Conservation (phyloP, 768 basidiomycete species). For the Hypsizygus marmoreus region DNA sequence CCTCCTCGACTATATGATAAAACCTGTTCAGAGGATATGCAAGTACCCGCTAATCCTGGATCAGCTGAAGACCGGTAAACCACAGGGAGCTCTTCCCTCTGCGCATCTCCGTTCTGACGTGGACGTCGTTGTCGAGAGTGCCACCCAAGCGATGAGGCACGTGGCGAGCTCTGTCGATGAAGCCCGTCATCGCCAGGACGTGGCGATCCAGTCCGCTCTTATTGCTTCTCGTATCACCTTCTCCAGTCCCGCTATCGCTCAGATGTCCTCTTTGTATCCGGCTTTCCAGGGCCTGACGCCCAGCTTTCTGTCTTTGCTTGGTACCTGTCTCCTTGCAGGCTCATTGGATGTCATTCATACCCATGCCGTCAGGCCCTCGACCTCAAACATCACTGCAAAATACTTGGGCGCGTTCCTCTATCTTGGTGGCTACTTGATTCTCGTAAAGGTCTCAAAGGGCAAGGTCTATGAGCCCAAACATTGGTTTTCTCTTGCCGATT, state of each 20-base stretch:
- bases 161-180: conserved; percentile 82
- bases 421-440: conserved; percentile 77
- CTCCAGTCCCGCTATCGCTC: conserved; percentile 29
- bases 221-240: conserved; percentile 67
- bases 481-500: conserved; percentile 81
- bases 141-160: conserved; percentile 70
- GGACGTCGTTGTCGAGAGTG: conserved; percentile 49
- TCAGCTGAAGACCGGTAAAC: conserved; percentile 52
- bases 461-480: conserved; percentile 84
- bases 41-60: conserved; percentile 90
- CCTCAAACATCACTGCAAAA: conserved; percentile 67
- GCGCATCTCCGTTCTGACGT: conserved; percentile 31
- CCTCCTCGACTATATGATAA: conserved; percentile 90
- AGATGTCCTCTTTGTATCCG: conserved; percentile 25
- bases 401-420: conserved; percentile 93
- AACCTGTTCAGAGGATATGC: conserved; percentile 96
- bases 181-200: conserved; percentile 68
- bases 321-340: conserved; percentile 78
- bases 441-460: conserved; percentile 84
- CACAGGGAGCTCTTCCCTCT: conserved; percentile 25
- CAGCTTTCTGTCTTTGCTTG: conserved; percentile 73
- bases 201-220: conserved; percentile 63
- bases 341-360: conserved; percentile 87
- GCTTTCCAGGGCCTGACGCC: conserved; percentile 43
- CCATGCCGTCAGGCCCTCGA: conserved; percentile 45